Evolutionary conservation across 805 yeast genomes (phyloP), one percentile per base, ranked within the genome.

Genomic region (Kluyveromyces lactis): DNA sequence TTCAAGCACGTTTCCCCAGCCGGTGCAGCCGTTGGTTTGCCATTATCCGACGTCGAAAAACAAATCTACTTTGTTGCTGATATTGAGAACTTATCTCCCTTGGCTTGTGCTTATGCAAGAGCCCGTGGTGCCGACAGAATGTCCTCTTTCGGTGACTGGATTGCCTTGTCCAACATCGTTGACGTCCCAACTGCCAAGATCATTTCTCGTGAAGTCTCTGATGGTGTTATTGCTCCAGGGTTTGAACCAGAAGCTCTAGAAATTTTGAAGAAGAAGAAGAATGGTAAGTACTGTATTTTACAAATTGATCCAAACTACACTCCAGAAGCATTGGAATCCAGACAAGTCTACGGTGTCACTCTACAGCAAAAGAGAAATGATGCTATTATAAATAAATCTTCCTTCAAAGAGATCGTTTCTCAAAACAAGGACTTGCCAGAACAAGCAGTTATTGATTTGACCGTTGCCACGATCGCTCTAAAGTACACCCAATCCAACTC

Each of bases 51-150:
- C 38, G 71, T 79, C 47, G 98, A 92, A 72, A 89, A 87, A 75
- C 84, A 90, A 67, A 77, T 90, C 49, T 92, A 92, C 74, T 92
- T 92, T 62, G 98, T 92, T 48, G 79, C 79, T 52, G 96, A 86
- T 64, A 86, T 90, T 57, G 95, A 86, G 66, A 86, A 89, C 73
- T 72, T 92, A 62, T 86, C 97, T 10, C 97, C 98, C 41, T 74
- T 92, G 60, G 98, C 98, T 48, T 83, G 84, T 60, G 98, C 98
- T 42, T 92, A 92, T 59, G 98, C 98, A 28, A 85, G 97, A 70
- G 98, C 98, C 42, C 85, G 98, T 68, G 98, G 98, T 66, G 98
- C 98, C 52, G 98, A 92, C 69, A 82, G 98, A 76, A 92, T 92
- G 98, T 89, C 97, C 4, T 85, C 95, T 11, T 92, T 92, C 62